phyloP scores from a whole-genome alignment of 176 grass and related monocot genomes.

The Bolboschoenus planiculmis region DNA sequence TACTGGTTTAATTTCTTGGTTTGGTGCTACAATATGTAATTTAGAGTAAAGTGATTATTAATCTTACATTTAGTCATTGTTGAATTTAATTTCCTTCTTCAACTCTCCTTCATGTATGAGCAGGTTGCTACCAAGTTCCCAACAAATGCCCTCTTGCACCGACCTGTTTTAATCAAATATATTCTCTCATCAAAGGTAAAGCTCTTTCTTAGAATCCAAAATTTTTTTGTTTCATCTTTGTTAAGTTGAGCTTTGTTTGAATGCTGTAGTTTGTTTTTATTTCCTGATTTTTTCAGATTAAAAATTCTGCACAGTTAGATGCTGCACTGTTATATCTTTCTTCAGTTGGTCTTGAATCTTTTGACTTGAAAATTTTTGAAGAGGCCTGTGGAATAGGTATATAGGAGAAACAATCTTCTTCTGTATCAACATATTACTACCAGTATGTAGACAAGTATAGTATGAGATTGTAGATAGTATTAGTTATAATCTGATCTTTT shows the following conservation, averaged over 20 bases:
- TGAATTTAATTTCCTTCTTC: neutral
- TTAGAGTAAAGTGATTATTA: neutral
- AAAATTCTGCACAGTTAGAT: slow-evolving; percentile 78
- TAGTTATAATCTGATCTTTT: neutral
- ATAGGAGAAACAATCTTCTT: slow-evolving; percentile 8
- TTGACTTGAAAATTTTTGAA: slow-evolving; percentile 60
- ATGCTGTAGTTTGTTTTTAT: neutral
- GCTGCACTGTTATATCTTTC: slow-evolving; percentile 63
- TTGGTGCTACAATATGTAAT: neutral
- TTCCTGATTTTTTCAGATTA: slow-evolving; percentile 62
- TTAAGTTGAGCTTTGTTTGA: neutral
- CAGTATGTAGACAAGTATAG: neutral
- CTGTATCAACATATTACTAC: slow-evolving; percentile 5
- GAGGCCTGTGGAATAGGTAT: slow-evolving; percentile 90
- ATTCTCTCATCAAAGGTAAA: slow-evolving; percentile 59
- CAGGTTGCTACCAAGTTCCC: slow-evolving; percentile 92
- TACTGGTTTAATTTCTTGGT: neutral
- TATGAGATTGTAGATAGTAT: neutral
- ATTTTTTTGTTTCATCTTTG: neutral
- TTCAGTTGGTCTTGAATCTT: slow-evolving; percentile 58
- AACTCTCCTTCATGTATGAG: slow-evolving; percentile 21
- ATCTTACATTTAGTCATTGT: neutral
- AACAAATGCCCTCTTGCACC: slow-evolving; percentile 72
- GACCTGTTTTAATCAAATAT: slow-evolving; percentile 60
- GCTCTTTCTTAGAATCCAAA: neutral